A percentile compares a stretch with the other conserved stretches of the same genome.
Conservation (phyloP, 495 filamentous ascomycete genomes). For the Penicillium robsamsonii region DNA sequence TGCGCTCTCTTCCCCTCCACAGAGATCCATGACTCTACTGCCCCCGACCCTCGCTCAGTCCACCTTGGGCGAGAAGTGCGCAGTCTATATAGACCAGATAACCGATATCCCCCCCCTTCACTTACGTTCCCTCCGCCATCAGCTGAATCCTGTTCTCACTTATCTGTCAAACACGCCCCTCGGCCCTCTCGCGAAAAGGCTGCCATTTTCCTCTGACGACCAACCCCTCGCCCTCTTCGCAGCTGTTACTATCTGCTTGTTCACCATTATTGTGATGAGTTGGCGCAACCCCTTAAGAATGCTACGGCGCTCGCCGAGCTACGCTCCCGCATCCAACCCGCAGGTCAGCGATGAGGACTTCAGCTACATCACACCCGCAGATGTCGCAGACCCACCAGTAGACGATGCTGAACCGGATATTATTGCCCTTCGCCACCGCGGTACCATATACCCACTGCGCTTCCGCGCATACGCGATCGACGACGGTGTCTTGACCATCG, state of each 20-base stretch:
- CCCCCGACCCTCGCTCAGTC: conserved; percentile 47
- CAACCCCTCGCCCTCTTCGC: conserved; percentile 20
- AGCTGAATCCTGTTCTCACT: conserved; percentile 34
- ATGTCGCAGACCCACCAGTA: conserved; percentile 49
- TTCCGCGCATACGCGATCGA: conserved; percentile 82
- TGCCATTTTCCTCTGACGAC: conserved; percentile 30
- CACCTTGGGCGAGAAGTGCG: conserved; percentile 48
- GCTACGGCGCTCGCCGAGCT: conserved; percentile 51
- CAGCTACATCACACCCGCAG: conserved; percentile 75
- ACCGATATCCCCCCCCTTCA: conserved; percentile 53
- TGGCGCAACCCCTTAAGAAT: conserved; percentile 58
- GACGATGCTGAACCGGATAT: conserved; percentile 67
- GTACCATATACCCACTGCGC: conserved; percentile 68
- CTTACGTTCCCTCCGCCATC: conserved; percentile 41
- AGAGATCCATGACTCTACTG: conserved; percentile 41
- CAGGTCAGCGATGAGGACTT: conserved; percentile 75
- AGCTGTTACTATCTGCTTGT: conserved; percentile 46
- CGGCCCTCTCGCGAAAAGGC: conserved; percentile 28
- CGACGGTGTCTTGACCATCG: conserved; percentile 68
- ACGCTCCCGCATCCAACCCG: conserved; percentile 45
- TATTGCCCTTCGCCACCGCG: conserved; percentile 69
- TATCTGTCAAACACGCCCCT: conserved; percentile 43
- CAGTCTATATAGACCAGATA: conserved; percentile 52
- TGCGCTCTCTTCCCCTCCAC: conserved; percentile 15
- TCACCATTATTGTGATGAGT: conserved; percentile 57